A percentile compares a stretch with the other conserved stretches of the same genome.
Conservation (phyloP, 768 basidiomycete genomes). For the Boletus reticulatus region DNA sequence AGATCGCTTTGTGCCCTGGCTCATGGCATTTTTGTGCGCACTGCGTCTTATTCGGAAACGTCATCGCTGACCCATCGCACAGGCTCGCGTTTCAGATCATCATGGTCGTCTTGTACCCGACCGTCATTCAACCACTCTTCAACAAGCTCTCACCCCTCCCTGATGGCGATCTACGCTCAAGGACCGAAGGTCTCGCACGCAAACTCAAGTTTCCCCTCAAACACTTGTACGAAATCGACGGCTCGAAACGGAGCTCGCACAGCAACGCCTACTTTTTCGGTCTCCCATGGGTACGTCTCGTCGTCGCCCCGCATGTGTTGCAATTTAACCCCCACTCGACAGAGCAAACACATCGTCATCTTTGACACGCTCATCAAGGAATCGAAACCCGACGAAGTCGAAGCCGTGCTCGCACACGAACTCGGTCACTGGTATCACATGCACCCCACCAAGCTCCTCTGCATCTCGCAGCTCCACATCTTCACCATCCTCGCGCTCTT, state of each 20-base stretch:
- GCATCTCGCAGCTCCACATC: conserved; percentile 83
- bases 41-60: too few relatives aligned
- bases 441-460: conserved; percentile 88
- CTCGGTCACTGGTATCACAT: conserved; percentile 95
- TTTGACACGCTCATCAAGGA: conserved; percentile 97
- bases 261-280: conserved; percentile 99
- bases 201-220: conserved; percentile 92
- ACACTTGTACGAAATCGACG: conserved; percentile 95
- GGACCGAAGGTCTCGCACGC: conserved; percentile 74
- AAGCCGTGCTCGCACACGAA: conserved; percentile 97
- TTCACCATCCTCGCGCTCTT: conserved; percentile 84
- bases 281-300: conserved; percentile 74
- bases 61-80: background rate
- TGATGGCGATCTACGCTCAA: conserved; percentile 68
- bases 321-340: background rate
- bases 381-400: conserved; percentile 87
- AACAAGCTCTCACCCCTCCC: conserved; percentile 92
- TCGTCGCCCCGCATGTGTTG: too few relatives aligned
- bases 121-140: conserved; percentile 92
- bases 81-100: conserved; percentile 81
- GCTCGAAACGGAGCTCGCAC: conserved; percentile 92
- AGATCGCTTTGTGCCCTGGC: conserved; percentile 86
- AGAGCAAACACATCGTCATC: conserved; percentile 95
- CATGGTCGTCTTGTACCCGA: conserved; percentile 82
- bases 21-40: conserved; percentile 87